These are phyloP conservation scores for Periglandula ipomoeae DNA, from an alignment of 2,329 filamentous ascomycete species.

Conservation along the genomic window DNA sequence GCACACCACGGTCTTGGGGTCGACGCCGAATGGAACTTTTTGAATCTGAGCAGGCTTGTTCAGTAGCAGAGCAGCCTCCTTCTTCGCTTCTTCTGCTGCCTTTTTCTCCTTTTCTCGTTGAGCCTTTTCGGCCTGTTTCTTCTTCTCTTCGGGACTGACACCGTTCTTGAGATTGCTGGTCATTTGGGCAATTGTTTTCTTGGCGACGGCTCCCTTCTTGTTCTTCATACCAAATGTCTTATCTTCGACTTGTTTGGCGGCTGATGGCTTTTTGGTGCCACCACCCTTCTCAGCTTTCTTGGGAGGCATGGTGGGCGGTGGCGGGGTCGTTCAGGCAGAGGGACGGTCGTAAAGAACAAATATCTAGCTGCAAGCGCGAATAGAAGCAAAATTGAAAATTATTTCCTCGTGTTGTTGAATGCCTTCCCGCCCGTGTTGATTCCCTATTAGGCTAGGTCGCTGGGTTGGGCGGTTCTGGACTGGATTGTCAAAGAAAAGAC, in stretches of 20 bases:
- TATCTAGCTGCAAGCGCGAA: neutral
- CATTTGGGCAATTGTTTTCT: constrained; percentile 85
- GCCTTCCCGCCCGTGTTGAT: neutral
- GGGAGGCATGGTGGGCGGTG: constrained; percentile 56
- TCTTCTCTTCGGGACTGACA: constrained; percentile 81
- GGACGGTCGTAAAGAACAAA: neutral
- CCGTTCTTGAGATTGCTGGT: constrained; percentile 62
- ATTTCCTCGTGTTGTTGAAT: neutral
- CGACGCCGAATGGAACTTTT: constrained; percentile 94
- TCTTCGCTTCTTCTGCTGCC: constrained; percentile 76
- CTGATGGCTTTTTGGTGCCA: constrained; percentile 45
- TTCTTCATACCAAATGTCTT: constrained; percentile 99
- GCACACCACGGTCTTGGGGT: constrained; percentile 94
- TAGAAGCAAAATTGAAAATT: no score
- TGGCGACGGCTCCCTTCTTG: constrained; percentile 87
- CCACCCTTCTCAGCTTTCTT: constrained; percentile 50
- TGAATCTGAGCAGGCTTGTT: constrained; percentile 91
- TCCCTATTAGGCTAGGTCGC: neutral
- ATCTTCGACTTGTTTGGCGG: constrained; percentile 68
- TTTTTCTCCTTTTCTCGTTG: constrained; percentile 78
- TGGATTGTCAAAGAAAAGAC: constrained; percentile 1
- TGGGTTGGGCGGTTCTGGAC: neutral
- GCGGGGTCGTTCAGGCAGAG: constrained; percentile 11
- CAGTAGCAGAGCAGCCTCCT: constrained; percentile 72
- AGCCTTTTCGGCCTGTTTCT: constrained; percentile 58